Conservation (phyloP, 176 grass and related monocot species). For the Oryza glumipatula region DNA sequence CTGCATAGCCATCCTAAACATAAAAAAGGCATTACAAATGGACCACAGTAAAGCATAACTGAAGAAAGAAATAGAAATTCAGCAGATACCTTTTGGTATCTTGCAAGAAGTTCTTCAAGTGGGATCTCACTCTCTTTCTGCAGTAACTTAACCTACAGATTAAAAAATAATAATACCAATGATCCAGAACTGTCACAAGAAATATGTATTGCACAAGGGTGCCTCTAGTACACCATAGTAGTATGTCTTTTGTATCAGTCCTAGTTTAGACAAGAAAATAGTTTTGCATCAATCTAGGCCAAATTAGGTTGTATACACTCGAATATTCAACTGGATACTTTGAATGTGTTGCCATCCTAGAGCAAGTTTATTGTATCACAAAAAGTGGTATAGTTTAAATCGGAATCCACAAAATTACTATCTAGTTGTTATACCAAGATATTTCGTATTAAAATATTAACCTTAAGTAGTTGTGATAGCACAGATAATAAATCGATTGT, state of each 20-base stretch:
- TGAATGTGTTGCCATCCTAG: background rate
- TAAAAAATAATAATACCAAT: slow-evolving; percentile 38
- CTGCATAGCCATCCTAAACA: slow-evolving; percentile 82
- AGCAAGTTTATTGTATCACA: slow-evolving; percentile 17
- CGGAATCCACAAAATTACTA: background rate
- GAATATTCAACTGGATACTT: background rate
- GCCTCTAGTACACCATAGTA: slow-evolving; percentile 1
- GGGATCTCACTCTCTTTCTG: slow-evolving; percentile 94
- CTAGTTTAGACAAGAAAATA: background rate
- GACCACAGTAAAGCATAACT: background rate
- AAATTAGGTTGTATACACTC: background rate
- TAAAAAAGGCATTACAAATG: slow-evolving; percentile 50
- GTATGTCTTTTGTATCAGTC: background rate
- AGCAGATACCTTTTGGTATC: slow-evolving; percentile 78
- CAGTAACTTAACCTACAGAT: slow-evolving; percentile 80
- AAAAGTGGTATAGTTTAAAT: slow-evolving; percentile 7
- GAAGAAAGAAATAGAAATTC: slow-evolving; percentile 38
- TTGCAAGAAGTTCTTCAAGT: slow-evolving; percentile 88
- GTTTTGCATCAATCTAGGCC: background rate
- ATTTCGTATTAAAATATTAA: background rate
- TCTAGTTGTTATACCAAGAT: slow-evolving; percentile 11
- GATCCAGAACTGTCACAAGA: background rate
- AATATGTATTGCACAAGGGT: background rate
- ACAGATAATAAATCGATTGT: slow-evolving; percentile 10
- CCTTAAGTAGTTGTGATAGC: slow-evolving; percentile 1